These are phyloP conservation scores for Haplosporangium gracile DNA, from an alignment of 192 early-diverging fungal species.

Conservation along the genomic window DNA sequence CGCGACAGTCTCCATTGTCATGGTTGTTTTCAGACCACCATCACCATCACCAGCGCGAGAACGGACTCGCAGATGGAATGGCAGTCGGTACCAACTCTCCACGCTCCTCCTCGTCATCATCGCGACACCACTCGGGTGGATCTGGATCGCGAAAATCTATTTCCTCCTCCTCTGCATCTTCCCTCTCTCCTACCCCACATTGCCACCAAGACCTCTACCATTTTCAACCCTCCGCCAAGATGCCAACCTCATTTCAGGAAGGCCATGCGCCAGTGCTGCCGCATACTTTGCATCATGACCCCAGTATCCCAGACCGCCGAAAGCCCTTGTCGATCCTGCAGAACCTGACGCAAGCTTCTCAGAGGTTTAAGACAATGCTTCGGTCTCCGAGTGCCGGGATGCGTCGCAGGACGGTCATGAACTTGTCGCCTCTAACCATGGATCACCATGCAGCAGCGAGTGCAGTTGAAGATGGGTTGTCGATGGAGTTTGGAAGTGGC, in stretches of 20 bases:
- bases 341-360: slow-evolving; percentile 35
- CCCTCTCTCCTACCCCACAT: background rate
- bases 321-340: slow-evolving; percentile 38
- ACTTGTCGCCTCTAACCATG: slow-evolving; percentile 7
- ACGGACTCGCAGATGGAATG: background rate
- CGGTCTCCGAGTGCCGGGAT: slow-evolving; percentile 18
- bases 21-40: background rate
- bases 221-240: background rate
- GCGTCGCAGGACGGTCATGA: slow-evolving; percentile 23
- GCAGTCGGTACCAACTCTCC: background rate
- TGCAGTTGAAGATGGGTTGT: too few species aligned
- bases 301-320: slow-evolving; percentile 2
- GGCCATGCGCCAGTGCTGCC: background rate
- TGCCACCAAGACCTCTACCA: background rate
- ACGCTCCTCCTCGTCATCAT: background rate
- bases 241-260: background rate
- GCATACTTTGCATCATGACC: background rate
- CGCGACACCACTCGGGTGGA: background rate
- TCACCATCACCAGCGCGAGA: background rate
- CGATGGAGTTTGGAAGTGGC: background rate
- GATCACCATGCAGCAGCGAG: background rate
- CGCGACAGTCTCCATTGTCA: background rate
- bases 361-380: slow-evolving; percentile 35
- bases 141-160: background rate
- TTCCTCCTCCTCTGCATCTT: background rate